A percentile compares a stretch with the other conserved stretches of the same genome.
phyloP scores from a whole-genome alignment of 768 basidiomycete species.

The Pleurotus citrinopileatus region DNA sequence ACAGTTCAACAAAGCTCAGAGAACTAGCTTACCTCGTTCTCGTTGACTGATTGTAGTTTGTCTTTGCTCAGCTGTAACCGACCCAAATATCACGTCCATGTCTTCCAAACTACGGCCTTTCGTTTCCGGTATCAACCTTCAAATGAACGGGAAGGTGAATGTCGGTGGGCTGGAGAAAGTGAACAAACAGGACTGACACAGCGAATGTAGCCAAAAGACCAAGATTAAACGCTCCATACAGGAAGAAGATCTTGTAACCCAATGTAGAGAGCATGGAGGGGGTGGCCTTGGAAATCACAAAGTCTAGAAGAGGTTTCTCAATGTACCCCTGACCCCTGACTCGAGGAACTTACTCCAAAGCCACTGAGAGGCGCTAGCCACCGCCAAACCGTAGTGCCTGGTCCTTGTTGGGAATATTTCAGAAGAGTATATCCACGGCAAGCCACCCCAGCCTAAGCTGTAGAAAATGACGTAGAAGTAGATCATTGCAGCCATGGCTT shows the following conservation, averaged over 20 bases:
- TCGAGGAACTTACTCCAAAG: constrained; percentile 57
- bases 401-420: constrained; percentile 89
- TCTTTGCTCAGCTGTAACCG: constrained; percentile 53
- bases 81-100: constrained; percentile 54
- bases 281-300: constrained; percentile 70
- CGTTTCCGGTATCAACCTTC: constrained; percentile 58
- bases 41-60: constrained; percentile 50
- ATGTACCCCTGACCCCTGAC: not conserved
- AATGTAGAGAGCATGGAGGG: constrained; percentile 58
- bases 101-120: constrained; percentile 55
- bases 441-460: constrained; percentile 75
- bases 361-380: constrained; percentile 81
- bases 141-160: not conserved
- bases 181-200: constrained; percentile 37
- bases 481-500: constrained; percentile 83
- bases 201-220: constrained; percentile 68
- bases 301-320: constrained; percentile 45
- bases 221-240: constrained; percentile 75
- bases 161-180: not conserved
- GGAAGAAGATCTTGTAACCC: constrained; percentile 74
- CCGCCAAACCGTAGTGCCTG: constrained; percentile 74
- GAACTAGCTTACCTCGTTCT: constrained; percentile 13
- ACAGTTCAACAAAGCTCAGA: not conserved
- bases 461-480: constrained; percentile 89
- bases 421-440: constrained; percentile 61